Evolutionary conservation across 2,329 filamentous ascomycete species (phyloP), one percentile per base, ranked within the genome.

Genomic region (Epichloe coenophiala): DNA sequence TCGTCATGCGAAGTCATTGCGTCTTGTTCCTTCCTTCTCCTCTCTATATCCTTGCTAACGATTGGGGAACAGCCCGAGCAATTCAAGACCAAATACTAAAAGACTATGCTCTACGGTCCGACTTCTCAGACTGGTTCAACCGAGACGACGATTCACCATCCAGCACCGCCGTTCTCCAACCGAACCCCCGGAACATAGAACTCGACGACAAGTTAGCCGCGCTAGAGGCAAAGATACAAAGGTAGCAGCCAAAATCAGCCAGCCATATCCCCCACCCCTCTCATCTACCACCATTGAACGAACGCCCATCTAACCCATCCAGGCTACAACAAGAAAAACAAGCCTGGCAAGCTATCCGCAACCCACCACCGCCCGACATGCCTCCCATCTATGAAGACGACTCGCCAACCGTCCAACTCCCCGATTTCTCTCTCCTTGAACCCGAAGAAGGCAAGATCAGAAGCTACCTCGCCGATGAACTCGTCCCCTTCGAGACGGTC

Each of bases 61-160:
- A 21, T 21, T 19, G 19, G 13, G 9, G 31, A 17, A 21, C 47
- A 93, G 93, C 91, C 51, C 87, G 89, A 55, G 86, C 88, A 48
- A 95, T 98, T 57, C 87, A 96, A 68, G 88, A 96, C 63, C 87
- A 95, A 59, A 66, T 98, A 3, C 75, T 97, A 3, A 89, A 93
- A 57, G 90, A 96, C 55, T 88, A 97, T 62, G 77, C 83, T 37
- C 80, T 79, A 38, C 85, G 84, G 57, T 85, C 88, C 1, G 86
- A 91, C 53, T 82, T 96, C 58, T 95, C 89, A 36, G 84, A 96
- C 63, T 98, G 93, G 93, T 96, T 96, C 61, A 81, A 77, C 56
- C 69, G 80, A 68, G 90, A 76, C 72, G 64, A 68, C 4, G 86
- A 78, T 58, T 76, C 60, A 38, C 68, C 70, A 4, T 70, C 71